Evolutionary conservation across 2,329 filamentous ascomycete species (phyloP).

Genomic region (Didymellaceae sp.): DNA sequence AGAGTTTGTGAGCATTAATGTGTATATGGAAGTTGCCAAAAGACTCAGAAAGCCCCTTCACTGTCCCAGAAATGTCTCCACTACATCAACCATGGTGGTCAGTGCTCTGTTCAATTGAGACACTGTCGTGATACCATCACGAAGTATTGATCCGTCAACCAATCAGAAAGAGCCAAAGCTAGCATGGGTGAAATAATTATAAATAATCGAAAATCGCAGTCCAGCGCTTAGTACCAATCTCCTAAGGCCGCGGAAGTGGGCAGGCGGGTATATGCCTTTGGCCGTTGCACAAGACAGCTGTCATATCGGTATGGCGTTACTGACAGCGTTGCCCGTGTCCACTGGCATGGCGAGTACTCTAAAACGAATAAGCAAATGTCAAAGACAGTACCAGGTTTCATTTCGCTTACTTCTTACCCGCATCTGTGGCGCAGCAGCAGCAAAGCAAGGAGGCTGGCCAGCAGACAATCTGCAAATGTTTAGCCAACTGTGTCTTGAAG

Average conservation of each 20-base stretch:
- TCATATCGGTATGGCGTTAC: conserved; percentile 55
- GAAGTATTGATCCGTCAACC: no score
- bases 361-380: conserved; percentile 23
- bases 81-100: no score
- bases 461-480: conserved; percentile 54
- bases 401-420: conserved; percentile 58
- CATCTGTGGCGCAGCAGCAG: conserved; percentile 62
- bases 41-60: no score
- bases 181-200: no score
- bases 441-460: conserved; percentile 64
- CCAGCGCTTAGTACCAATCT: neutral
- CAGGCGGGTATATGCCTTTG: neutral
- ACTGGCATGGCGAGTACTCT: conserved; percentile 61
- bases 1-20: no score
- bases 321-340: conserved; percentile 59
- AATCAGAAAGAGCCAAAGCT: no score
- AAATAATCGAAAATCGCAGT: neutral
- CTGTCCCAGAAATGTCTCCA: no score
- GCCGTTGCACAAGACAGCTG: conserved; percentile 26
- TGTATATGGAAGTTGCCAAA: no score
- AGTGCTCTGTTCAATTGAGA: no score
- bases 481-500: conserved; percentile 11
- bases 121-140: no score
- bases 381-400: neutral
- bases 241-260: neutral